These are phyloP conservation scores for Triticum timopheevii DNA, from an alignment of 176 grass and related monocot genomes.

Conservation along the genomic window DNA sequence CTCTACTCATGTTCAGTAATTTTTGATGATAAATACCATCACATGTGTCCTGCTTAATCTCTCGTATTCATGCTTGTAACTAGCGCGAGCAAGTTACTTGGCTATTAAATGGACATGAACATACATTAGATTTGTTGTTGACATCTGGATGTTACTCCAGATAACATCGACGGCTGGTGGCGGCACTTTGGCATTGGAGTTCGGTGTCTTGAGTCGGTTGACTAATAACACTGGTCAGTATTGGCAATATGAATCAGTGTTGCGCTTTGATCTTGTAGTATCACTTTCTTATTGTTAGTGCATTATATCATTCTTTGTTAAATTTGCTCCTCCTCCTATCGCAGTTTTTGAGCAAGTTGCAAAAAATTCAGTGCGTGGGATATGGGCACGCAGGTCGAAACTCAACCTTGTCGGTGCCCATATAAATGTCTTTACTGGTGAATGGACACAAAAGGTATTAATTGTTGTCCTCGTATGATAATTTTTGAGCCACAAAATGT, in stretches of 20 bases:
- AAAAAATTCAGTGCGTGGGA: slow-evolving; percentile 88
- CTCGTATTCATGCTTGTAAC: background rate
- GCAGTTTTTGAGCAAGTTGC: slow-evolving; percentile 95
- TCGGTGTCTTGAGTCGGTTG: slow-evolving; percentile 85
- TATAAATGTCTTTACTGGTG: slow-evolving; percentile 96
- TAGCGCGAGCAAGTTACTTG: slow-evolving; percentile 5
- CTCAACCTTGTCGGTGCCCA: slow-evolving; percentile 95
- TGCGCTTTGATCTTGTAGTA: background rate
- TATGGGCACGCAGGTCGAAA: slow-evolving; percentile 91
- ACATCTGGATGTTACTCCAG: slow-evolving; percentile 48
- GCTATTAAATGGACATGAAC: background rate
- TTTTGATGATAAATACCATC: background rate
- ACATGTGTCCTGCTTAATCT: background rate
- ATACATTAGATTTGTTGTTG: slow-evolving; percentile 19
- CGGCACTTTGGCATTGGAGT: slow-evolving; percentile 95
- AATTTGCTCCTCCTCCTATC: slow-evolving; percentile 21
- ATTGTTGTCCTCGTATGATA: background rate
- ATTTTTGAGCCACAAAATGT: background rate
- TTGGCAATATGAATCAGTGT: background rate
- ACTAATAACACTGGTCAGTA: slow-evolving; percentile 79
- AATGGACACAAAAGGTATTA: slow-evolving; percentile 98
- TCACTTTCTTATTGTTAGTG: background rate
- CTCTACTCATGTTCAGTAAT: background rate
- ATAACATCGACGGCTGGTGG: slow-evolving; percentile 97
- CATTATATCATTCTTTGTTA: slow-evolving; percentile 11